Evolutionary conservation across 2,329 filamentous ascomycete species (phyloP), one percentile per base, ranked within the genome.

Genomic region (Cryphonectria carpinicola): DNA sequence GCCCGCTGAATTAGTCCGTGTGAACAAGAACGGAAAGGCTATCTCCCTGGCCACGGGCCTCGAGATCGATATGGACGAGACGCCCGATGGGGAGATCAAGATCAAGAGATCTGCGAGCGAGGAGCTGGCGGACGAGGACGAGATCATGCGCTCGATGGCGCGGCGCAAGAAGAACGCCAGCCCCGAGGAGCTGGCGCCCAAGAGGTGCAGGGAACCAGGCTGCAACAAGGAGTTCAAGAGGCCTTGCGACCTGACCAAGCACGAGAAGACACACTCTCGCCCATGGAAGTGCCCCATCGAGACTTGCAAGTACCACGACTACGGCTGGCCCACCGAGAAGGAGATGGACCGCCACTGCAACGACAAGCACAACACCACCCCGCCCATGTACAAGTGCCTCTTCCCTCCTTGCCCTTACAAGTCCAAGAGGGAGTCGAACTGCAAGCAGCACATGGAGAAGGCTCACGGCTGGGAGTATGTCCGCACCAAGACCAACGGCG

Each of bases 401-500:
- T 98, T 88, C 82, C 87, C 90, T 76, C 92, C 92, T 35, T 98
- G 96, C 86, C 90, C 93, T 0, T 98, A 98, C 84, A 92, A 94
- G 78, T 97, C 95, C 14, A 98, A 98, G 86, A 92, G 95, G 71
- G 93, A 97, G 83, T 96, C 93, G 73, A 98, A 98, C 81, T 97
- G 94, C 88, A 98, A 98, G 80, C 95, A 98, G 81, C 95, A 98
- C 82, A 98, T 98, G 95, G 95, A 98, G 84, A 98, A 98, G 82
- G 92, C 93, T 0, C 95, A 98, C 77, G 91, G 91, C 71, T 97
- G 93, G 92, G 86, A 87, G n/a, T 98, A 98, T 76, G 87, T 95
- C 69, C 92, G 95, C 74, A 95, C 94, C 71, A 98, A 98, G 87
- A 95, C 92, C 80, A 97, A 97, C 78, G 92, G 93, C 19, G 71